A percentile compares a stretch with the other conserved stretches of the same genome.
Conservation (phyloP, 805 yeast species). For the Hermanozyma aechmeae region DNA sequence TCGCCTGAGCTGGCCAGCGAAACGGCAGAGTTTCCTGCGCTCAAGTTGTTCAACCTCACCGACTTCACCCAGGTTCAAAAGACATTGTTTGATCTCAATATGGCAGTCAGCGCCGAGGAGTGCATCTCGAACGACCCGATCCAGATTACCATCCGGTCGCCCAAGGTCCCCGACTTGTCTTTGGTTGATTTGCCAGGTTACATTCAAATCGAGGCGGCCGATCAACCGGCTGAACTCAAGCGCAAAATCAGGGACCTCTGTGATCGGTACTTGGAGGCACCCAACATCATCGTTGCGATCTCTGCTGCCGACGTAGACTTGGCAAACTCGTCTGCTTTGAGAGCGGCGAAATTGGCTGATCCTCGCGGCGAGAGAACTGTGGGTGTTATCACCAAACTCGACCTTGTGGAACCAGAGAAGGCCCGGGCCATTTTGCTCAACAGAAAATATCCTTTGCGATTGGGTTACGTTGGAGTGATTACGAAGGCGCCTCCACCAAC, state of each 20-base stretch:
- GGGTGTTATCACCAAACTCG: slow-evolving; percentile 93
- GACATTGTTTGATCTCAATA: slow-evolving; percentile 76
- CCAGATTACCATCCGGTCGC: slow-evolving; percentile 83
- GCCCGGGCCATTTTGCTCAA: slow-evolving; percentile 67
- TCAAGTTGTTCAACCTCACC: slow-evolving; percentile 71
- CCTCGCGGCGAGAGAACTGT: slow-evolving; percentile 93
- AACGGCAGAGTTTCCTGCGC: slow-evolving; percentile 87
- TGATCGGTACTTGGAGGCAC: slow-evolving; percentile 77
- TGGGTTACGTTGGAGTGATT: slow-evolving; percentile 99
- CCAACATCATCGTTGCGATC: slow-evolving; percentile 90
- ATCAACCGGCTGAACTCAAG: slow-evolving; percentile 83
- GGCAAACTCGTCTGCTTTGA: slow-evolving; percentile 89
- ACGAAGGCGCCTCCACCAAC: slow-evolving; percentile 57
- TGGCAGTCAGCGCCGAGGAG: slow-evolving; percentile 82
- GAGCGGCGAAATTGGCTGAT: slow-evolving; percentile 84
- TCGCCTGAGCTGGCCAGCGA: slow-evolving; percentile 76
- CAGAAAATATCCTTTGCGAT: slow-evolving; percentile 76
- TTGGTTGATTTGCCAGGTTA: slow-evolving; percentile 96
- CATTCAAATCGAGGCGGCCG: slow-evolving; percentile 93
- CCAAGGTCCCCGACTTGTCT: slow-evolving; percentile 81
- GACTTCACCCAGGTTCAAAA: slow-evolving; percentile 86
- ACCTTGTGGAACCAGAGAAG: slow-evolving; percentile 67
- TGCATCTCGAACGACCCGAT: slow-evolving; percentile 92
- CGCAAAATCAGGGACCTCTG: slow-evolving; percentile 72
- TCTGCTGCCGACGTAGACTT: slow-evolving; percentile 97